Evolutionary conservation across 441 rosid genomes (phyloP), one percentile per base, ranked within the genome.

Genomic region (Biscutella laevigata): DNA sequence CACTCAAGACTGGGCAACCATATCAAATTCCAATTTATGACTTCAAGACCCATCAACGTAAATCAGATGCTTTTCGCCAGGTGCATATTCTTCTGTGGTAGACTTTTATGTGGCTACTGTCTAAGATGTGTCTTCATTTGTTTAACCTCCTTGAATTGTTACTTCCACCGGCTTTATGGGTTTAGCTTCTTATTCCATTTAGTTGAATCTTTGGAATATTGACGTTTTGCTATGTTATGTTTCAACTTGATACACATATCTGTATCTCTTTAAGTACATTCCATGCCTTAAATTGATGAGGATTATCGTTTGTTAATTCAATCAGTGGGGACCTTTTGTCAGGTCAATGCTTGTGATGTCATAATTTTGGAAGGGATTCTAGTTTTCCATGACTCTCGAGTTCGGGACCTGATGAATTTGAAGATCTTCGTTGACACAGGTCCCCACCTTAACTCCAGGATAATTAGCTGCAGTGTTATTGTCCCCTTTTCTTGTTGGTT

Each of bases 291-390:
- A 38, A 14, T 12, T 55, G 12, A 15, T 38, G 17, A 27, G 32
- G 11, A 56, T 39, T 7, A 20, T 34, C 11, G 12, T 35, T 35
- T 51, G 27, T 35, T 58, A 43, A 56, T 40, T 19, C 15, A 55
- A 13, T 53, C 22, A 28, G 14, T 54, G 57, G 41, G 33, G 19
- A 62, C 19, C n/a, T 5, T 46, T 67, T 55, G 4, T 56, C 77
- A 91, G 98, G 98, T 91, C 40, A 91, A 91, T 76, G 95, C 84
- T 57, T 91, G 95, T 54, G 98, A 91, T 77, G 98, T 91, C 46
- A 88, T 91, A 33, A 91, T 91, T 62, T 63, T 91, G 79, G 96
- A 88, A 77, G 98, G 98, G 57, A 91, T 91, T 70, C 74, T 91
- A 28, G 91, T 91, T 39, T 91, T 91, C 43, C 96, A 91, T 68